Base-by-base conservation (phyloP, 2,329 filamentous ascomycete genomes). In the Tolypocladium inflatum region DNA sequence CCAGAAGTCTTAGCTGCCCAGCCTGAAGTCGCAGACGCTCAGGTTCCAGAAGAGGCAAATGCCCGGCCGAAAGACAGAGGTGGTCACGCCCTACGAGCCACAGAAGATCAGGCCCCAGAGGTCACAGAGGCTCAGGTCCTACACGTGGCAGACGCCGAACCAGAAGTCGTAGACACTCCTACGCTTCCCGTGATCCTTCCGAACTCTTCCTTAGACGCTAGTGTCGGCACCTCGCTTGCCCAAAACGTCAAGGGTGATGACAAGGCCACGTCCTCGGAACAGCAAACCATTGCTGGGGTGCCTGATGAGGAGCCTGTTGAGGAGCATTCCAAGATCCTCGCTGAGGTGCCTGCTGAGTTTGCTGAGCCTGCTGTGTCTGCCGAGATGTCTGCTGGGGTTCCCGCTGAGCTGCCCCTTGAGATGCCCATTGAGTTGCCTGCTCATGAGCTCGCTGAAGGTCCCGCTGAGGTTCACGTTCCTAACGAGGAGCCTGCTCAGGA, bases 71-170 rank as follows among this genome's bases (percentile, higher is more conserved):
- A 43, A 43, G 9, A 13, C 6, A 7, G 11, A 21, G 21, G 6
- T 23, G 2, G 1, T 23, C n/a, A 5, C 2, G 1, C n/a, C 3
- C 42, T 13, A 5, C 5, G 9, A 23, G n/a, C 1, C n/a, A 43
- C n/a, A 10, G n/a, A 13, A 13, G 41, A 21, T 21, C 3, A 21
- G 4, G 11, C 23, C 15, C 21, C 11, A 15, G 21, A 26, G 21
- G 21, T 6, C 11, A 3, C 42, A 5, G 21, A 45, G 11, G 10
- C 42, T 21, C 42, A 23, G 21, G 41, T 7, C 42, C 23, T 4
- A 21, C 1, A 23, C 7, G 42, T 15, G 5, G 21, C 42, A 15
- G 21, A 26, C 10, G 11, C 21, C 10, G 21, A 23, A 21, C 21
- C 42, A 23, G 42, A 5, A 4, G 11, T 3, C 2, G 21, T 21